phyloP scores from a whole-genome alignment of 2,329 filamentous ascomycete genomes.

The Biscogniauxia sp. region DNA sequence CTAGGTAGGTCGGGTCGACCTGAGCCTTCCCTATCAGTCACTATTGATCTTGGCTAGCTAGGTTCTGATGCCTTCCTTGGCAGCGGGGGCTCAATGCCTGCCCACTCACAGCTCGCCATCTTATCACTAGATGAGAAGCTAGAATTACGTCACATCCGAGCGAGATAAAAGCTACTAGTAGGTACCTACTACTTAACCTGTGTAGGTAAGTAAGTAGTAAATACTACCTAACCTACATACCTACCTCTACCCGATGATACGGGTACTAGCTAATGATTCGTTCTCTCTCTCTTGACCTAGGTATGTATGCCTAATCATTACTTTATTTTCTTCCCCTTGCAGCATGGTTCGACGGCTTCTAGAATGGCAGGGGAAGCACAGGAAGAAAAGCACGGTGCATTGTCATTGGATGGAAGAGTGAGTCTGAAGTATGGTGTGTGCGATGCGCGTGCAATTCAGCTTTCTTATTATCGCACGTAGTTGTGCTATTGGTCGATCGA shows the following conservation, averaged over 20 bases:
- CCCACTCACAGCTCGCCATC: slow-evolving; percentile 23
- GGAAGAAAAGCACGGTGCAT: neutral
- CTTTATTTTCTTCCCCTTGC: neutral
- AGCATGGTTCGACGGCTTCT: neutral
- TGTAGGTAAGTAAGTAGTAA: too few relatives aligned
- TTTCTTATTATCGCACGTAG: neutral
- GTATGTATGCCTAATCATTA: too few relatives aligned
- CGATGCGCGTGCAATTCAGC: neutral
- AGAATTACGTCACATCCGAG: slow-evolving; percentile 25
- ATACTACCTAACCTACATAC: too few relatives aligned
- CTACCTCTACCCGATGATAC: too few relatives aligned
- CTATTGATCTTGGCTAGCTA: slow-evolving; percentile 16
- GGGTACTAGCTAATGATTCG: too few relatives aligned
- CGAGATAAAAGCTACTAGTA: neutral
- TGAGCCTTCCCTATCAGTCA: slow-evolving; percentile 2
- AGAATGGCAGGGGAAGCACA: neutral
- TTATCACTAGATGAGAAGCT: slow-evolving; percentile 27
- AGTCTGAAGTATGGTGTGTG: neutral
- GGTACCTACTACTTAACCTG: too few relatives aligned
- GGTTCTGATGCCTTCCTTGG: neutral
- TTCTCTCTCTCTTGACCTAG: too few relatives aligned
- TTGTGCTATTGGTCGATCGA: neutral
- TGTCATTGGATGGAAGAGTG: neutral
- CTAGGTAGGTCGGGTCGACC: neutral
- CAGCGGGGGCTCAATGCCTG: neutral